Conservation (phyloP, 441 rosid genomes). For the Gossypium lobatum region DNA sequence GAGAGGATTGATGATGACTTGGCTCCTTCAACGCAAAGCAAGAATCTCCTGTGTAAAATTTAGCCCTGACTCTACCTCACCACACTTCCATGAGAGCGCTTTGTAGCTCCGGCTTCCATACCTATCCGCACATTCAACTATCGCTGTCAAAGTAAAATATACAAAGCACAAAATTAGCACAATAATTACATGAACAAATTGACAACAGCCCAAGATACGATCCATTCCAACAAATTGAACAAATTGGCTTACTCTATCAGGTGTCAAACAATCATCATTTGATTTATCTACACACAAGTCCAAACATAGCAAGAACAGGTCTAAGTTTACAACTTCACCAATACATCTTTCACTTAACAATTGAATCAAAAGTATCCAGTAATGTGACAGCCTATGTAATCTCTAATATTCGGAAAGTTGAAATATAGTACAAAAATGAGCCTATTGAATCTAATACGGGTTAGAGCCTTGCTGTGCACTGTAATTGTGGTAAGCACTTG, state of each 20-base stretch:
- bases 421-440: slow-evolving; percentile 27
- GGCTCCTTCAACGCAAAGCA: not conserved
- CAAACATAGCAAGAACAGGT: not conserved
- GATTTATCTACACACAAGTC: not conserved
- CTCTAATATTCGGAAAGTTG: slow-evolving; percentile 9
- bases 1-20: not conserved
- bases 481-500: slow-evolving; percentile 20
- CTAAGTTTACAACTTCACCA: not conserved
- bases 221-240: not conserved
- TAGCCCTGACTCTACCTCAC: not conserved
- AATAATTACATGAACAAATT: not conserved
- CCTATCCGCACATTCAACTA: not conserved
- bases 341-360: not conserved
- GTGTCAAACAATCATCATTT: not conserved
- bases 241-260: not conserved
- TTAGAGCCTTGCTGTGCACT: slow-evolving; percentile 29
- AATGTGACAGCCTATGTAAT: not conserved
- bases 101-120: not conserved
- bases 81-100: not conserved
- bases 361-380: not conserved
- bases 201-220: not conserved
- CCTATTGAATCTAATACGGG: slow-evolving; percentile 29
- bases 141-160: not conserved
- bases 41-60: not conserved
- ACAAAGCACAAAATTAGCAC: not conserved